Base-by-base conservation (phyloP, 2,329 filamentous ascomycete genomes). In the Apiospora pterosperma region DNA sequence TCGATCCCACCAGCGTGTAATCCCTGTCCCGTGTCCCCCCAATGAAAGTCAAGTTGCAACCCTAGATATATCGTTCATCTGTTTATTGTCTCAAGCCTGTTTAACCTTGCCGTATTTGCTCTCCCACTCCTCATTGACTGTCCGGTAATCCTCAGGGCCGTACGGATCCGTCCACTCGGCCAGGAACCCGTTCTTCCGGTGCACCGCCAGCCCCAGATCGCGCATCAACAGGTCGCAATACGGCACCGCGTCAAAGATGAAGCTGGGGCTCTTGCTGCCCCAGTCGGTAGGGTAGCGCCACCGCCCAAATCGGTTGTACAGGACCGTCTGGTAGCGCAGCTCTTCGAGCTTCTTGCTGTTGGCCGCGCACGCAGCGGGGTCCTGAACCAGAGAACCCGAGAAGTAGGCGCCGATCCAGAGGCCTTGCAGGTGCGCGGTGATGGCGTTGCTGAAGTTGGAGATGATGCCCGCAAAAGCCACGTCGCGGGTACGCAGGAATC, bases 221-320 rank as follows among this genome's bases (percentile, higher is more conserved):
- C 78, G 77, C 66, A 92, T 73, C 72, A 95, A 74, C 71, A 89
- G 71, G 75, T 94, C 91, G 21, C 92, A 74, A 65, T 93, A 96
- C 4, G 90, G 90, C 63, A 95, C 74, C 0, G 85, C 85, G 74
- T 96, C 92, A 71, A 95, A 94, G 21, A 92, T 88, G 68, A 93
- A 89, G 73, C 92, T 90, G 0, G 89, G 89, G 65, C 84, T 81
- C 71, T 81, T 83, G 42, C 79, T 80, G 1, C 90, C 90, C 71
- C 87, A 88, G 0, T 90, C 90, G 4, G 80, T 83, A 1, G 89
- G 87, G 70, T 91, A 91, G 31, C 91, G 82, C 84, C 89, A 90
- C 68, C 83, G 87, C 5, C 89, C 89, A 73, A 90, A 95, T 41
- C 90, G 86, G 23, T 84, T 88, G 72, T 90, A 82, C 59, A 93